Conservation (phyloP, 331 rosid species). For the Malus hybrid region DNA sequence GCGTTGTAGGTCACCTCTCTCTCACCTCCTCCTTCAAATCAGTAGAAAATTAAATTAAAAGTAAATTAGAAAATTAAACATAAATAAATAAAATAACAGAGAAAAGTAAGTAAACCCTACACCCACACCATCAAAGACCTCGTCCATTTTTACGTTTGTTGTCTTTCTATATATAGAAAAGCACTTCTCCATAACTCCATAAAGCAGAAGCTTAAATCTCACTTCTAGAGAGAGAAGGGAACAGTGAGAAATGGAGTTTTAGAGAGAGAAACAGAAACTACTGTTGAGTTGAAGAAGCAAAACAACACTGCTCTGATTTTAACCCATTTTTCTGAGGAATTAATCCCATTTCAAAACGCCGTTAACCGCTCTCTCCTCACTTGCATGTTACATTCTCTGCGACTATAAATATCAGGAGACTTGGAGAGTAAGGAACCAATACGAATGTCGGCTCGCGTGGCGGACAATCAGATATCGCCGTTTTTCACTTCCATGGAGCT, state of each 20-base stretch:
- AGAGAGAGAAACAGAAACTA: not conserved
- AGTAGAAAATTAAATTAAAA: not conserved
- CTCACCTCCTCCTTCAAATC: conserved; percentile 32
- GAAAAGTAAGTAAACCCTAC: not conserved
- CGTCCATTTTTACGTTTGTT: not conserved
- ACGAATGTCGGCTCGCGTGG: conserved; percentile 37
- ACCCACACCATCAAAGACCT: not conserved
- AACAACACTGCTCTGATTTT: not conserved
- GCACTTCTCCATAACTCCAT: not conserved
- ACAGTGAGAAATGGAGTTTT: not conserved
- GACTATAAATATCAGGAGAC: not conserved
- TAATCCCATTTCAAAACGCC: not conserved
- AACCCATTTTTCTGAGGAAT: not conserved
- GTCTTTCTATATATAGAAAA: conserved; percentile 12
- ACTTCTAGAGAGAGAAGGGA: not conserved
- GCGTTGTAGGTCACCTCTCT: conserved; percentile 78
- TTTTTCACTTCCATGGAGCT: conserved; percentile 32
- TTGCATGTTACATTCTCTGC: not conserved
- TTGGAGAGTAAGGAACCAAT: not conserved
- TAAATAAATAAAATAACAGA: conserved; percentile 6
- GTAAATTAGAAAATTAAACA: not conserved
- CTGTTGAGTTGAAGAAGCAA: not conserved
- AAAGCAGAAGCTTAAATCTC: not conserved
- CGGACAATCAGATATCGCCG: conserved; percentile 29
- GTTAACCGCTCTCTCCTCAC: not conserved